Conservation (phyloP, 345 rosid species). For the Camelina sativa region DNA sequence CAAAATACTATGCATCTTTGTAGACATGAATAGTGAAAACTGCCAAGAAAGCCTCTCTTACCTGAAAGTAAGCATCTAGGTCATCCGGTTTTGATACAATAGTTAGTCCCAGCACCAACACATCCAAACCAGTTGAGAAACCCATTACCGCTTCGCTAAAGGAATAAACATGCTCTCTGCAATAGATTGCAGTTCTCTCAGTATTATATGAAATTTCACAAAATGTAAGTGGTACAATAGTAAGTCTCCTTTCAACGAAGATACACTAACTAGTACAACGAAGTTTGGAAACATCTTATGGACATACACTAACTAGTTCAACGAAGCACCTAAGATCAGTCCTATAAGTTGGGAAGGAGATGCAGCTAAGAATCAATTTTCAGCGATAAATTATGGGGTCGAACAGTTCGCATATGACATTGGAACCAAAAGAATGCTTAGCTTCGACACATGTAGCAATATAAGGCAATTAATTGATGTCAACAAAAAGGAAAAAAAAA, state of each 20-base stretch:
- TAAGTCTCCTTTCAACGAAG: constrained; percentile 9
- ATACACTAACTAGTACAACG: no score
- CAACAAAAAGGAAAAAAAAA: background rate
- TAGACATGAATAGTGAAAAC: constrained; percentile 20
- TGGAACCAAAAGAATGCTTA: background rate
- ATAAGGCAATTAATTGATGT: no score
- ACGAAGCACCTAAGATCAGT: constrained; percentile 30
- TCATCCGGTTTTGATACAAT: constrained; percentile 62
- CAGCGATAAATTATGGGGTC: constrained; percentile 25
- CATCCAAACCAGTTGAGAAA: constrained; percentile 60
- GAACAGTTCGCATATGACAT: constrained; percentile 19
- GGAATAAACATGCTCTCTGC: constrained; percentile 76
- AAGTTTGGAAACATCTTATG: constrained; percentile 20
- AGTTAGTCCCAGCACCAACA: constrained; percentile 60
- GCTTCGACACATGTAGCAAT: no score
- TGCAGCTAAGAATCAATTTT: constrained; percentile 29
- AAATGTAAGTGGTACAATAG: constrained; percentile 24
- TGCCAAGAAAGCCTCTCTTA: constrained; percentile 44
- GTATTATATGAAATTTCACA: constrained; percentile 30
- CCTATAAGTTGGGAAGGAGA: constrained; percentile 17
- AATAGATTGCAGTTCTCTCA: constrained; percentile 39
- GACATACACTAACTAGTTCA: constrained; percentile 1
- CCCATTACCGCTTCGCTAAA: constrained; percentile 53
- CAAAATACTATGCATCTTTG: constrained; percentile 5
- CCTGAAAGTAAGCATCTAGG: constrained; percentile 67